Percentiles rank a stretch among this genome's conserved stretches.
These are phyloP conservation scores for Evansstolkia leycettana DNA, from an alignment of 495 filamentous ascomycete species.

Conservation along the genomic window DNA sequence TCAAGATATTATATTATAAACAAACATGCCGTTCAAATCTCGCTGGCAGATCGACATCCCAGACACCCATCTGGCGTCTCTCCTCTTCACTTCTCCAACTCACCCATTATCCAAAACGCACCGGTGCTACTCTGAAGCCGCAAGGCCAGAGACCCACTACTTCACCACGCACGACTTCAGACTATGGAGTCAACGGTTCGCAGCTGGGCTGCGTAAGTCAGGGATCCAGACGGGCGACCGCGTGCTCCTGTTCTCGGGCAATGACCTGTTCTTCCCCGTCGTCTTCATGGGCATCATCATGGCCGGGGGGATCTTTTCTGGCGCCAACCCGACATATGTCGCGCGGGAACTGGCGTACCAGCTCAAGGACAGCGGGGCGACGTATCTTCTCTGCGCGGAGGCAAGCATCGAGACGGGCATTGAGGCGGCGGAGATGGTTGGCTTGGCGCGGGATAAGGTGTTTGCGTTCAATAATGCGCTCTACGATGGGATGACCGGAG, in stretches of 20 bases:
- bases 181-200: no score
- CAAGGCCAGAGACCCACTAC: no score
- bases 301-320: conserved; percentile 69
- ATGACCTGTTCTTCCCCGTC: conserved; percentile 62
- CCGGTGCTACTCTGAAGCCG: no score
- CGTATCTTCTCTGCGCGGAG: conserved; percentile 46
- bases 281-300: conserved; percentile 62
- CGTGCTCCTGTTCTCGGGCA: conserved; percentile 62
- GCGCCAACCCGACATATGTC: conserved; percentile 67
- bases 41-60: no score
- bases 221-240: no score
- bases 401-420: conserved; percentile 29
- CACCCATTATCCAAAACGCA: no score
- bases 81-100: no score
- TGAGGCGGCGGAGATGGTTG: conserved; percentile 29
- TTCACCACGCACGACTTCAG: no score
- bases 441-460: conserved; percentile 23
- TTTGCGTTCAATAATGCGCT: conserved; percentile 37
- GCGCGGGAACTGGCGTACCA: conserved; percentile 62
- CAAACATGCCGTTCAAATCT: no score
- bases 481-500: conserved; percentile 16
- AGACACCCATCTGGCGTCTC: no score
- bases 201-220: no score
- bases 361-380: conserved; percentile 55
- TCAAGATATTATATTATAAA: no score